Base-by-base conservation (phyloP, 2,329 filamentous ascomycete genomes). In the Alternaria sp. region DNA sequence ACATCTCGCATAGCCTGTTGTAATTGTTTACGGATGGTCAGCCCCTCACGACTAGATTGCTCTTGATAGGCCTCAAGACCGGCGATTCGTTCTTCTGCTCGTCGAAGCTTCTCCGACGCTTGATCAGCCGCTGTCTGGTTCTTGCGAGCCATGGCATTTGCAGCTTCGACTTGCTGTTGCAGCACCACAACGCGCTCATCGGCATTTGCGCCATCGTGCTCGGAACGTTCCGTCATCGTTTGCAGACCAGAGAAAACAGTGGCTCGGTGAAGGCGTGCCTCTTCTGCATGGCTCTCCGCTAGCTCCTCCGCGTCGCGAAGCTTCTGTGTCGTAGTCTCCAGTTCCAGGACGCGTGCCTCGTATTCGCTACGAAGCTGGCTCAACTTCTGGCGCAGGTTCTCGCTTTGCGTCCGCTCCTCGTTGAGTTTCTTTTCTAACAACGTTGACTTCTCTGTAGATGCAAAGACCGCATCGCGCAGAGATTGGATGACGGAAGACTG, bases 1-100 rank as follows among this genome's bases (percentile, higher is more conserved):
- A 91, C 89, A 61, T 99, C 95, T 68, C 90, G 91, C 78, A 97
- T 85, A 5, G 92, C 89, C 25, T 89, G 87, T 78, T 98, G 96
- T 57, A 99, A 87, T 76, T 98, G 95, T 76, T 96, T 90, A 58
- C 96, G 89, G 69, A 98, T 93, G 37, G 90, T 89, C 58, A 99
- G 89, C 53, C 94, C 94, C 80, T 99, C 96, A 47, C 96, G 89
- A 80, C 94, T 98, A 5, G 94, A 92, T 81, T 99, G 96, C 77
- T 99, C 96, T 81, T 99, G 96, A 79, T 98, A 98, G 26, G 94
- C 93, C 79, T 99, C 96, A 4, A 99, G 87, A 7, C 96, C 96
- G 6, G 96, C 96, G 78, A 99, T 98, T 45, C 96, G 90, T 82
- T 98, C 96, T 81, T 99, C 96, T 4, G 96, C 96, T 62, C 91